A percentile compares a stretch with the other conserved stretches of the same genome.
Evolutionary conservation across 2,329 filamentous ascomycete species (phyloP).

Genomic region (Apiospora phragmitis): DNA sequence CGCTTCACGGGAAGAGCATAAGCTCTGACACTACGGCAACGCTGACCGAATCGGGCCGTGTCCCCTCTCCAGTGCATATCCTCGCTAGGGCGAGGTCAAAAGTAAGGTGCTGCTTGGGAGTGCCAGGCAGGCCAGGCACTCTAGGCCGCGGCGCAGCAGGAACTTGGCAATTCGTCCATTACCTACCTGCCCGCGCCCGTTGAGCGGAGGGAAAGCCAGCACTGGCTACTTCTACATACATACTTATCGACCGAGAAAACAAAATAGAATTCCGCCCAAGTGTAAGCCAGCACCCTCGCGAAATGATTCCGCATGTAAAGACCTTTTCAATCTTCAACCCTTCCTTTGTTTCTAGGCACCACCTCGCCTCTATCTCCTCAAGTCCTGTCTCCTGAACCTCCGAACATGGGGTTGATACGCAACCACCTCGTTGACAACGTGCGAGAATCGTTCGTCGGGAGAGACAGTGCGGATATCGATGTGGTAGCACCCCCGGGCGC

Average conservation of each 20-base stretch:
- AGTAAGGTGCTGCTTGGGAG: background rate
- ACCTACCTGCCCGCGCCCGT: background rate
- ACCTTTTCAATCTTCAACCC: background rate
- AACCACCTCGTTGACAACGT: background rate
- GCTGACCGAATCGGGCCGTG: constrained; percentile 4
- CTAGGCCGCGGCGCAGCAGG: background rate
- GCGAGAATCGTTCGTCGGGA: background rate
- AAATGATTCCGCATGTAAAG: too few species aligned
- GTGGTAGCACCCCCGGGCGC: background rate
- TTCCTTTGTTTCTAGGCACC: background rate
- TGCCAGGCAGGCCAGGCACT: background rate
- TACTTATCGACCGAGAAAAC: background rate
- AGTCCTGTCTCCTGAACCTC: background rate
- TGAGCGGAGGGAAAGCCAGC: background rate
- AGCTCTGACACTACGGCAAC: constrained; percentile 3
- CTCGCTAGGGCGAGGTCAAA: constrained; percentile 6
- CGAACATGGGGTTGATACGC: background rate
- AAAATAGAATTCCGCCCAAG: background rate
- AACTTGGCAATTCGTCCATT: background rate
- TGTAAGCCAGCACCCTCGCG: too few species aligned
- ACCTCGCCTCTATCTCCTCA: background rate
- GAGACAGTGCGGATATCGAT: background rate
- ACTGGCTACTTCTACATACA: background rate
- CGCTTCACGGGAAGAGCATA: constrained; percentile 5
- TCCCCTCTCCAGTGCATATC: background rate